A percentile compares a stretch with the other conserved stretches of the same genome.
Conservation (phyloP, 83 land plant genomes). For the Picea engelmannii region DNA sequence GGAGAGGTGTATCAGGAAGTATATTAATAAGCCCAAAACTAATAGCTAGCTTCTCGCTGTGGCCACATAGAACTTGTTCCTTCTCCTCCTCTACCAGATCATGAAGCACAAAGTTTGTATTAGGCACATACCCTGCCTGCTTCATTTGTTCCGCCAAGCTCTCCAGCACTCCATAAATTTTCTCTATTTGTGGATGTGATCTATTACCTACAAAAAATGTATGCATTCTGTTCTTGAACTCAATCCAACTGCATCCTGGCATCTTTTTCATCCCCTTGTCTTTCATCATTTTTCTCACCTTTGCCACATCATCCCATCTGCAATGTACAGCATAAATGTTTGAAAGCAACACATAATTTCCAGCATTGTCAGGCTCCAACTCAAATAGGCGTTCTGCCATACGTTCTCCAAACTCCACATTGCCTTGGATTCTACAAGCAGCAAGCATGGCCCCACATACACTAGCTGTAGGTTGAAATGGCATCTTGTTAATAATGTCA, state of each 20-base stretch:
- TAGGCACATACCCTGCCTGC: background rate
- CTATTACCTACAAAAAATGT: background rate
- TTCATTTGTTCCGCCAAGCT: background rate
- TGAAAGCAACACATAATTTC: background rate
- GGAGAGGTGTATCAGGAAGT: too few species aligned
- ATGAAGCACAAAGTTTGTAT: background rate
- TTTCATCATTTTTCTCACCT: background rate
- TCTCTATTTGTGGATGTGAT: background rate
- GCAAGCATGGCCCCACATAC: background rate
- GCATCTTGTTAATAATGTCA: background rate
- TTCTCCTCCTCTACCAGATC: slow-evolving; percentile 2
- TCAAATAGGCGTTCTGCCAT: background rate
- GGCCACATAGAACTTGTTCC: too few species aligned
- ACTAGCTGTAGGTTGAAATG: background rate
- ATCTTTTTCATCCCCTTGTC: background rate
- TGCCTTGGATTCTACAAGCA: background rate
- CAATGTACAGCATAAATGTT: background rate
- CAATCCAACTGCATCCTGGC: slow-evolving; percentile 2
- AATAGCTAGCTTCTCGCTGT: too few species aligned
- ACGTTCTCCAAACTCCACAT: background rate
- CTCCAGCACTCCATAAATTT: background rate
- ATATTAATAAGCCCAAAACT: too few species aligned
- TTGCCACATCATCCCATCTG: background rate
- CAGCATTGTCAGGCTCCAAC: background rate
- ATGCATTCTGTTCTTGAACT: background rate